Conservation (phyloP, 352 stramenopile species). For the Globisporangium splendens region DNA sequence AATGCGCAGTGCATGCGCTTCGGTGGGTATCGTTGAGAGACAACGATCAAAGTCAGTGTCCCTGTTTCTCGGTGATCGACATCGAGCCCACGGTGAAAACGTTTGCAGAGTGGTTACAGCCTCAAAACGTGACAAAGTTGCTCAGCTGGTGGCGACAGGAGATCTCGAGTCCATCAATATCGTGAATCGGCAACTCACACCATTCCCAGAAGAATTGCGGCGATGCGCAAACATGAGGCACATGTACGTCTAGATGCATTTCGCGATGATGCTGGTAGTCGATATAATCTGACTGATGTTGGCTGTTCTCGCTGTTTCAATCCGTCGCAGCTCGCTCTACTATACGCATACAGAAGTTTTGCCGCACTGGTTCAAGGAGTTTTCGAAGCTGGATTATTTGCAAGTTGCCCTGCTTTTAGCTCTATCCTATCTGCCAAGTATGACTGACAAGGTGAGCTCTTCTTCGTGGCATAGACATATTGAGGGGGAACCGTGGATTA, state of each 20-base stretch:
- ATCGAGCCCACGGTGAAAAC: slow-evolving; percentile 13
- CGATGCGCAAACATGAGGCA: slow-evolving; percentile 25
- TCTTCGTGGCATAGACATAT: not conserved
- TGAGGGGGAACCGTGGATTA: not conserved
- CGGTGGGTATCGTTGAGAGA: slow-evolving; percentile 11
- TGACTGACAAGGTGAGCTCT: not conserved
- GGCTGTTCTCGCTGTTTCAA: too few species aligned
- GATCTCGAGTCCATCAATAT: slow-evolving; percentile 27
- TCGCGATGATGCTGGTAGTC: too few species aligned
- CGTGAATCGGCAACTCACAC: slow-evolving; percentile 23
- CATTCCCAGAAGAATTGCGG: slow-evolving; percentile 20
- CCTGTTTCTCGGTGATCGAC: slow-evolving; percentile 7
- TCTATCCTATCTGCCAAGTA: not conserved
- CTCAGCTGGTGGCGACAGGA: slow-evolving; percentile 21
- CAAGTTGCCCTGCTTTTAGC: not conserved
- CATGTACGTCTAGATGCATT: slow-evolving; percentile 18
- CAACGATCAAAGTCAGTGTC: not conserved
- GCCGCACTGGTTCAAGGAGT: slow-evolving; percentile 28
- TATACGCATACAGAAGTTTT: slow-evolving; percentile 34
- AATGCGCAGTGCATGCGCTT: slow-evolving; percentile 1
- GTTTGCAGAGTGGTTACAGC: slow-evolving; percentile 22
- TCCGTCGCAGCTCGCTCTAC: slow-evolving; percentile 20
- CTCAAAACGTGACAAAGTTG: slow-evolving; percentile 15
- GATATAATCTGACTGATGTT: too few species aligned
- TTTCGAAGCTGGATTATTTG: slow-evolving; percentile 32